phyloP scores from a whole-genome alignment of 495 filamentous ascomycete genomes.

The Geopyxis carbonaria region DNA sequence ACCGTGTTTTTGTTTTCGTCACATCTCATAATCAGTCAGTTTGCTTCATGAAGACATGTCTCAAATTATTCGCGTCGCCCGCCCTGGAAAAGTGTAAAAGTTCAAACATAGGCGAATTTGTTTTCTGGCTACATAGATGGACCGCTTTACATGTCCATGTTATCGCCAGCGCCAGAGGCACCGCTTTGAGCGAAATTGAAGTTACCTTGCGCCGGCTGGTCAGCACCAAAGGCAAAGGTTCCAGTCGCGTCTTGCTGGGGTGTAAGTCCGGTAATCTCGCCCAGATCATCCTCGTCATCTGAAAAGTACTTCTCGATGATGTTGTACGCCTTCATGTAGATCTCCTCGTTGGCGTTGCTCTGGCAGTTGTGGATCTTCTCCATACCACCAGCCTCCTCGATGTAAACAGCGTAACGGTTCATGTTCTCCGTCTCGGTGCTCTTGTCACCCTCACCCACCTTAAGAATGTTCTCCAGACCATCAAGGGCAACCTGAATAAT shows the following conservation, averaged over 20 bases:
- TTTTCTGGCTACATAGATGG: background rate
- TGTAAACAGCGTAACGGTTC: constrained; percentile 95
- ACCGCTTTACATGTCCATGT: constrained; percentile 91
- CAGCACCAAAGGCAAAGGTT: constrained; percentile 73
- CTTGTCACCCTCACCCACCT: constrained; percentile 98
- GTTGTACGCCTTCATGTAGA: constrained; percentile 99
- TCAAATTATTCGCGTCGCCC: too few relatives aligned
- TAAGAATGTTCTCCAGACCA: constrained; percentile 96
- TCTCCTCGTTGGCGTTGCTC: constrained; percentile 99
- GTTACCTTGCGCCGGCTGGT: constrained; percentile 54
- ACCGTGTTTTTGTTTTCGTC: background rate
- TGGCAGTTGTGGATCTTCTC: constrained; percentile 99
- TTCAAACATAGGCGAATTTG: background rate
- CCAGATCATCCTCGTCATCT: constrained; percentile 74
- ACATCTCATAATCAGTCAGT: background rate
- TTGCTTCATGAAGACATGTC: background rate
- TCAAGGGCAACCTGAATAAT: constrained; percentile 99
- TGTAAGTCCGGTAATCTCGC: constrained; percentile 39
- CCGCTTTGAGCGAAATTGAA: constrained; percentile 85
- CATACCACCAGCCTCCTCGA: constrained; percentile 98
- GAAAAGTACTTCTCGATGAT: constrained; percentile 99
- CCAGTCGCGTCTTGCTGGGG: constrained; percentile 37
- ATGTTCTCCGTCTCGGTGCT: constrained; percentile 64
- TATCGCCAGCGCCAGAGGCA: constrained; percentile 63
- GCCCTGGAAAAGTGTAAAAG: background rate